Conservation (phyloP, 1,284 basidiomycete species). For the Fomitiporia mediterranea region DNA sequence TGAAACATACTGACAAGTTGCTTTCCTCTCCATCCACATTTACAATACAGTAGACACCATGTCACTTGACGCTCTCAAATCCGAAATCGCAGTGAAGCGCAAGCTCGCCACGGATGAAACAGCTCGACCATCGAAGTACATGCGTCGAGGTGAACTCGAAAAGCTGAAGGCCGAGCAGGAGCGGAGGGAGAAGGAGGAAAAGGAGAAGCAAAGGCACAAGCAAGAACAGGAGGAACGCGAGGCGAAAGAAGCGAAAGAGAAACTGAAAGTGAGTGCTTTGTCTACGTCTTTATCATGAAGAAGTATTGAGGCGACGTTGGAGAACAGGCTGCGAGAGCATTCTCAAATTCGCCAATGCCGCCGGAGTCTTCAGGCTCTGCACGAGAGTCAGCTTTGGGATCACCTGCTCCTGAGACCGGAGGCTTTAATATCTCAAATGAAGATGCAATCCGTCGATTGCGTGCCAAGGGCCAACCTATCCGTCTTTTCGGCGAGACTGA, state of each 20-base stretch:
- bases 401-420: slow-evolving; percentile 49
- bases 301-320: slow-evolving; percentile 40
- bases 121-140: slow-evolving; percentile 70
- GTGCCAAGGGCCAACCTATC: slow-evolving; percentile 91
- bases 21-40: background rate
- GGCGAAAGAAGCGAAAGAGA: slow-evolving; percentile 24
- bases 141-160: slow-evolving; percentile 79
- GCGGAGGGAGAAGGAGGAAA: slow-evolving; percentile 48
- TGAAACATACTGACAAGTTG: background rate
- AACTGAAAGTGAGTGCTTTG: slow-evolving; percentile 40
- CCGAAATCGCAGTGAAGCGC: slow-evolving; percentile 85
- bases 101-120: slow-evolving; percentile 54
- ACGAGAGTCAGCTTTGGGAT: slow-evolving; percentile 31
- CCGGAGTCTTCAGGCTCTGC: slow-evolving; percentile 22
- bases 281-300: slow-evolving; percentile 24
- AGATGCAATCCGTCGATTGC: slow-evolving; percentile 85
- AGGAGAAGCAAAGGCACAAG: slow-evolving; percentile 30
- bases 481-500: slow-evolving; percentile 94
- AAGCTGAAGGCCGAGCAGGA: slow-evolving; percentile 66
- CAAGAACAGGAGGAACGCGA: slow-evolving; percentile 24
- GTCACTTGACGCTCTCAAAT: slow-evolving; percentile 70
- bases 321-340: slow-evolving; percentile 45
- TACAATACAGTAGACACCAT: slow-evolving; percentile 37
- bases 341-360: slow-evolving; percentile 40
- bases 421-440: slow-evolving; percentile 90